Base-by-base conservation (phyloP, 192 early-diverging fungal genomes). In the Umbelopsis sp. region DNA sequence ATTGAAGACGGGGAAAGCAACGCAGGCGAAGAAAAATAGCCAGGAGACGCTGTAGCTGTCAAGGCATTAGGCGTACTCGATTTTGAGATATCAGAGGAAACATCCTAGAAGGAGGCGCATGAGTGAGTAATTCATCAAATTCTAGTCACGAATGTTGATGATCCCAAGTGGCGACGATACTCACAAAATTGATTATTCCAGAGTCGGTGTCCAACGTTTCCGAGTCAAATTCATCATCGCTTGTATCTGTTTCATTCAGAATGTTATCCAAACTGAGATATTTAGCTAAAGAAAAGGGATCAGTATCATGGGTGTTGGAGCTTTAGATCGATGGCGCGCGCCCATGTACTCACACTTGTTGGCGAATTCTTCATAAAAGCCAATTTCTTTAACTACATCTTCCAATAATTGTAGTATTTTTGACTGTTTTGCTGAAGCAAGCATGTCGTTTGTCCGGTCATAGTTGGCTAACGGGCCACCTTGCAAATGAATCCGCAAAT, bases 331-430 rank as follows among this genome's bases (percentile, higher is more conserved):
- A 0, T 51, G 35, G 53, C 6, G 7, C 37, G 7, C 37, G 5
- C 10, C 5, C 37, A 11, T 33, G 18, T 22, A 37, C 71, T 72
- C 80, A 88, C 86, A 84, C 74, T 76, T 82, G 8, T 85, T 85
- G n/a, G 82, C 80, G 77, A 88, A 88, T 71, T 88, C 85, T 66
- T 88, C 87, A 55, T 88, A 88, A 9, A 88, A 74, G 8, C 83
- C 85, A 35, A 82, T 81, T 44, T 88, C 87, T 47, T 78, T 78
- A 41, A 75, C 65, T 10, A 88, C 80, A 55, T 79, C 70, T 65
- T 88, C 87, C 37, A 88, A 55, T 5, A 88, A 76, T 46, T 78
- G 72, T 20, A 69, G 69, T 33, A 88, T 81, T 10, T 83, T 76
- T 50, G 75, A 74, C 48, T 83, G 80, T 48, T 82, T 74, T 48